phyloP scores from a whole-genome alignment of 805 yeast genomes.

The Zygosaccharomyces lentus region DNA sequence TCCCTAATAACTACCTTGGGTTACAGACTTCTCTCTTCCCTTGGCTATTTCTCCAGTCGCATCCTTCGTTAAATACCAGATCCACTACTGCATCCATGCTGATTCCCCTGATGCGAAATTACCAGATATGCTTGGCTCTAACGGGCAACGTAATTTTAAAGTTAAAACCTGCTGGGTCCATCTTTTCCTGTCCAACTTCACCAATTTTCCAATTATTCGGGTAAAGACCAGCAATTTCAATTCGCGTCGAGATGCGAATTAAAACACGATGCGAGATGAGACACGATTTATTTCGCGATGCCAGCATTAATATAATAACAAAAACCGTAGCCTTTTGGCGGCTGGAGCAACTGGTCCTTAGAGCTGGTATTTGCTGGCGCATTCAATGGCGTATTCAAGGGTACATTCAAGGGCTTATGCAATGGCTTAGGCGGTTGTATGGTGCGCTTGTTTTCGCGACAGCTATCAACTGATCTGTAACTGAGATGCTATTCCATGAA shows the following conservation, averaged over 20 bases:
- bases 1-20: not conserved
- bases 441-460: not conserved
- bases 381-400: not conserved
- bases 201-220: conserved; percentile 1
- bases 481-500: not conserved
- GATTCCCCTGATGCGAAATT: conserved; percentile 5
- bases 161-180: conserved; percentile 8
- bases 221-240: conserved; percentile 4
- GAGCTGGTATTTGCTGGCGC: not conserved
- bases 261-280: not conserved
- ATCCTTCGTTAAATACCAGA: conserved; percentile 5
- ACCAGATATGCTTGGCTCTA: conserved; percentile 3
- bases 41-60: not conserved
- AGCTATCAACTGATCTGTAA: not conserved
- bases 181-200: conserved; percentile 2
- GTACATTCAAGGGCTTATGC: not conserved
- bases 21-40: not conserved
- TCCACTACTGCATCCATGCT: not conserved
- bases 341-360: not conserved
- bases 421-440: not conserved
- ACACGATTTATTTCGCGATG: conserved; percentile 4
- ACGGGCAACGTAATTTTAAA: conserved; percentile 2
- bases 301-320: conserved; percentile 1
- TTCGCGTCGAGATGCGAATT: conserved; percentile 3
- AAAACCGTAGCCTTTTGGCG: not conserved